Evolutionary conservation across 2,329 filamentous ascomycete species (phyloP), one percentile per base, ranked within the genome.

Genomic region (Aschersonia sp.): DNA sequence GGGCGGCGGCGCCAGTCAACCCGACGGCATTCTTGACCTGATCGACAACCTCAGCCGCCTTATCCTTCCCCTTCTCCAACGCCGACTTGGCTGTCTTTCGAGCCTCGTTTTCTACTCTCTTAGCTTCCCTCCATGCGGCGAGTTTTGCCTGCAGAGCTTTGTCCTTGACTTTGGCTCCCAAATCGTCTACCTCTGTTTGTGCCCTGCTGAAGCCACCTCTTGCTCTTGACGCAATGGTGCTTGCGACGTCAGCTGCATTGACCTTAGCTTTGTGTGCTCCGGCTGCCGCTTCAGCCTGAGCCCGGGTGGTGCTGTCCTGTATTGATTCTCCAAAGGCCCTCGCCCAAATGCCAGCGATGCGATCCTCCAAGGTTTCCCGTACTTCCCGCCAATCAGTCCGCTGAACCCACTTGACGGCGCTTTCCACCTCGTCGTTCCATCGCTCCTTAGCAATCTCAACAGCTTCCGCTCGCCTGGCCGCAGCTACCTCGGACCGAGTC

Each of bases 371-470:
- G 2, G 67, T 70, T 52, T 82, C 76, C 47, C 80, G 73, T 47
- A 81, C 72, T 47, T 72, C 72, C 45, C 70, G 65, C 82, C 82
- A 87, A 61, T 84, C 77, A 51, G 75, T 79, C 35, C 66, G 72
- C 64, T 88, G 78, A 49, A 78, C 75, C 73, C 78, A 82, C 50
- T 71, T 72, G 48, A 84, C 82, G 46, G 82, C 73, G 51, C 72
- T 71, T 61, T 83, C 75, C 38, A 91, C 65, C 64, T 91, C 85
- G 46, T 74, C 65, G 62, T 92, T 91, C 85, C 85, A 91, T 51
- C 77, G 71, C 58, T 85, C 82, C 69, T 91, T 91, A 56, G 82
- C 72, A 38, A 77, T 69, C 59, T 89, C 84, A 47, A 80, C 60
- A 45, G 85, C 67, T 45, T 72, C 71, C 31, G 73, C 71, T 52